Conservation (phyloP, 169 alveolate species). For the Plasmodium cynomolgi region DNA sequence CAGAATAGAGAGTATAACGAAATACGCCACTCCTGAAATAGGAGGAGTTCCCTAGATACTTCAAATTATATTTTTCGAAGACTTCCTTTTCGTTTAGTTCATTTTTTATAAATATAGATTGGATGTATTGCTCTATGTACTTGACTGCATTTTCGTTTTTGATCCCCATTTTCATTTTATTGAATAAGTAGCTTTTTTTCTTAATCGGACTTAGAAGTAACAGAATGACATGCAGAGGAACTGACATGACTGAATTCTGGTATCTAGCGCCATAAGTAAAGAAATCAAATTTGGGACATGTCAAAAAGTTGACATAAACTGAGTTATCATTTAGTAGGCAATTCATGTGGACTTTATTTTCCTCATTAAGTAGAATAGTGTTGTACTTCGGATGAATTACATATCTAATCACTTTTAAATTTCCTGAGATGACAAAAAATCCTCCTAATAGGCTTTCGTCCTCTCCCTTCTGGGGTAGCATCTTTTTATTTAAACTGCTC, state of each 20-base stretch:
- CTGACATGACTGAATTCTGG: background rate
- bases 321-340: slow-evolving; percentile 90
- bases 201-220: slow-evolving; percentile 58
- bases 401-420: slow-evolving; percentile 96
- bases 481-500: slow-evolving; percentile 90
- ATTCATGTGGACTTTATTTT: slow-evolving; percentile 84
- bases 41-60: slow-evolving; percentile 85
- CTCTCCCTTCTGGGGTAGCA: slow-evolving; percentile 95
- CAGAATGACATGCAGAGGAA: slow-evolving; percentile 28
- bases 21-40: slow-evolving; percentile 87
- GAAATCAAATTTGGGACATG: slow-evolving; percentile 87
- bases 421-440: slow-evolving; percentile 98
- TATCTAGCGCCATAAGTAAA: slow-evolving; percentile 49
- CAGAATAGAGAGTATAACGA: slow-evolving; percentile 91
- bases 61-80: slow-evolving; percentile 87
- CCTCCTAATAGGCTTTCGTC: slow-evolving; percentile 99
- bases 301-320: slow-evolving; percentile 86
- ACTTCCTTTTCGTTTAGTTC: slow-evolving; percentile 88
- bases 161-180: slow-evolving; percentile 51
- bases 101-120: slow-evolving; percentile 79
- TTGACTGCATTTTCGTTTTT: slow-evolving; percentile 60
- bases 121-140: slow-evolving; percentile 78
- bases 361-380: slow-evolving; percentile 87
- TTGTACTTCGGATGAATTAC: slow-evolving; percentile 96
- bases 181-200: slow-evolving; percentile 52